A percentile compares a stretch with the other conserved stretches of the same genome.
These are phyloP conservation scores for Platanthera zijinensis DNA, from an alignment of 106 monocot genomes.

Conservation along the genomic window DNA sequence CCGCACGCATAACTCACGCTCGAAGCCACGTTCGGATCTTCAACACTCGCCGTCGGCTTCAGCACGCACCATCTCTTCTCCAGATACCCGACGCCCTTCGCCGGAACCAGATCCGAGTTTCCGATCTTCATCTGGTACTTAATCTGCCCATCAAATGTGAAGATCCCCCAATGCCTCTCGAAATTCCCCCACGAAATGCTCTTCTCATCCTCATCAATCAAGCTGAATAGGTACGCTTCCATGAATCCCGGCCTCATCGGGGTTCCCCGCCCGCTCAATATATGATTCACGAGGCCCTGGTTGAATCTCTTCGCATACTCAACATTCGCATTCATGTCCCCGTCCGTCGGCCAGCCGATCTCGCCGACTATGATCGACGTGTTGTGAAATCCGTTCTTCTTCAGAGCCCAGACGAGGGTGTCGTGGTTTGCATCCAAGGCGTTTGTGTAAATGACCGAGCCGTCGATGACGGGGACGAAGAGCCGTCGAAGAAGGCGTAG, in stretches of 20 bases:
- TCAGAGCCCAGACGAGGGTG: conserved; percentile 67
- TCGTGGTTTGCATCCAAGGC: conserved; percentile 84
- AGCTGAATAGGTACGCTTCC: conserved; percentile 70
- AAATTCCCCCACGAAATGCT: conserved; percentile 85
- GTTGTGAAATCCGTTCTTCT: conserved; percentile 68
- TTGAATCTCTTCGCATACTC: conserved; percentile 56
- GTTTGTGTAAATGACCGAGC: conserved; percentile 42
- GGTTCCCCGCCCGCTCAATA: conserved; percentile 49
- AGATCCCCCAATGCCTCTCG: conserved; percentile 88
- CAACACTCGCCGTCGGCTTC: conserved; percentile 48
- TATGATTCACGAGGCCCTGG: conserved; percentile 60
- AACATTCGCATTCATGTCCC: conserved; percentile 57
- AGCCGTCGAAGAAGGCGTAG: conserved; percentile 84
- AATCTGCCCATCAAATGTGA: conserved; percentile 48
- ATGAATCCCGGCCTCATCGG: conserved; percentile 63
- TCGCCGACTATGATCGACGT: conserved; percentile 73
- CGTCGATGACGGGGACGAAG: conserved; percentile 34
- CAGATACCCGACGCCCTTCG: conserved; percentile 48
- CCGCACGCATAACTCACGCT: conserved; percentile 74
- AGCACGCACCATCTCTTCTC: conserved; percentile 67
- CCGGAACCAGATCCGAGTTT: conserved; percentile 34
- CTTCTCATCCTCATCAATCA: conserved; percentile 81
- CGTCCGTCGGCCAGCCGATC: conserved; percentile 92
- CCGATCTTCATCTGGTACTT: conserved; percentile 57
- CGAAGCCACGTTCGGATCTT: conserved; percentile 32